Conservation (phyloP, 495 filamentous ascomycete genomes). For the Tuber indicum region DNA sequence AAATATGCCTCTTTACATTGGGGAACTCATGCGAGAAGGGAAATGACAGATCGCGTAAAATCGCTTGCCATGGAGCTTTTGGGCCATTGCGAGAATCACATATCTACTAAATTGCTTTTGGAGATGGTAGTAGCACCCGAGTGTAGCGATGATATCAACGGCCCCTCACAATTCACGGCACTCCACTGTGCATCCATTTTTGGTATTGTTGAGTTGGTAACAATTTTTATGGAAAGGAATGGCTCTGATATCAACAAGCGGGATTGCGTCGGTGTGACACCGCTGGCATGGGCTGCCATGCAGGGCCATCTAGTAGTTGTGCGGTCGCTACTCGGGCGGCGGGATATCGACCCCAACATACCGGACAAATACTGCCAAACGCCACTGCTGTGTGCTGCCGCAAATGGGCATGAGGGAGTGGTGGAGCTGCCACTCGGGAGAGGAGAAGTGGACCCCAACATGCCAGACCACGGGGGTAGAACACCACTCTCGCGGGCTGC, state of each 20-base stretch:
- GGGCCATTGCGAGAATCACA: neutral
- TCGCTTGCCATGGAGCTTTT: neutral
- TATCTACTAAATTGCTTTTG: neutral
- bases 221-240: neutral
- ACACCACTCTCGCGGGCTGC: slow-evolving; percentile 25
- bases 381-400: slow-evolving; percentile 42
- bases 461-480: slow-evolving; percentile 9
- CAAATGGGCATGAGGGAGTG: slow-evolving; percentile 41
- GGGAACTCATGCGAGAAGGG: neutral
- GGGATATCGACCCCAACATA: no score
- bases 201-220: neutral
- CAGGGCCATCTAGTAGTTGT: slow-evolving; percentile 35
- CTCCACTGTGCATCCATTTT: neutral
- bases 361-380: slow-evolving; percentile 14
- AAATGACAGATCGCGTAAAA: neutral
- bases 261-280: neutral
- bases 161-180: neutral
- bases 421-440: slow-evolving; percentile 22
- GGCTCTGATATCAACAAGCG: neutral
- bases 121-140: neutral
- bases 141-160: neutral
- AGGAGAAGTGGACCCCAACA: slow-evolving; percentile 11
- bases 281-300: slow-evolving; percentile 40
- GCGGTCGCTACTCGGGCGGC: slow-evolving; percentile 10
- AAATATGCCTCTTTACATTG: neutral